Evolutionary conservation across 1,284 basidiomycete genomes (phyloP), one percentile per base, ranked within the genome.

Genomic region (Cerrena zonata): DNA sequence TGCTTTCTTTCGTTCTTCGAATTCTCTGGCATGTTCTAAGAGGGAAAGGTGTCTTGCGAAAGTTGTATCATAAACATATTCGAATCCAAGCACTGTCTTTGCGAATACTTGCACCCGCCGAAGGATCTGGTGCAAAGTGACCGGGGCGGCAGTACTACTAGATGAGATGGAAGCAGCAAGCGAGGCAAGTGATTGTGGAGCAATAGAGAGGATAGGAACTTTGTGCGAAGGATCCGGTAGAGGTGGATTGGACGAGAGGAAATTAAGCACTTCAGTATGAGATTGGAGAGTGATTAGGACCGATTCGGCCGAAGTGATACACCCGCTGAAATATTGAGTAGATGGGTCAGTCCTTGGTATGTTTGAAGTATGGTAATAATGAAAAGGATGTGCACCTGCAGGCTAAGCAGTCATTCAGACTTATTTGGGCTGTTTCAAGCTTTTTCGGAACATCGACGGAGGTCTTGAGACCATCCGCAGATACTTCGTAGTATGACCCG

Each of bases 241-340:
- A 34, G 70, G 62, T 1, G 77, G 69, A 58, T 90, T 89, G 22
- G 71, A 66, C 39, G 75, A 68, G 22, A 96, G 76, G 59, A 90
- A 87, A 47, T 78, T 78, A 40, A 94, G 78, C 1, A 99, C 91
- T 68, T 99, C 94, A 22, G 84, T 82, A 64, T 97, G 94, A 13
- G 91, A 95, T 69, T 99, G 96, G 54, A 96, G 80, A n/a, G 92
- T 94, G 65, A 99, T 96, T 52, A 99, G 80, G 34, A 99, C 87
- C 12, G 91, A 95, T 75, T 99, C 95, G 30, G 95, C 95, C 44
- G 94, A 96, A 1, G 95, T 99, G 61, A 99, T 98, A 64, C 95
- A 99, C 1, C 95, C 95, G 55, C 94, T 96, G 59, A 2, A 23
- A 22, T 47, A 50, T 40, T n/a, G n/a, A n/a, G n/a, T n/a, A n/a